A percentile compares a stretch with the other conserved stretches of the same genome.
Conservation (phyloP, 805 yeast species). For the Starmera dryadoides region DNA sequence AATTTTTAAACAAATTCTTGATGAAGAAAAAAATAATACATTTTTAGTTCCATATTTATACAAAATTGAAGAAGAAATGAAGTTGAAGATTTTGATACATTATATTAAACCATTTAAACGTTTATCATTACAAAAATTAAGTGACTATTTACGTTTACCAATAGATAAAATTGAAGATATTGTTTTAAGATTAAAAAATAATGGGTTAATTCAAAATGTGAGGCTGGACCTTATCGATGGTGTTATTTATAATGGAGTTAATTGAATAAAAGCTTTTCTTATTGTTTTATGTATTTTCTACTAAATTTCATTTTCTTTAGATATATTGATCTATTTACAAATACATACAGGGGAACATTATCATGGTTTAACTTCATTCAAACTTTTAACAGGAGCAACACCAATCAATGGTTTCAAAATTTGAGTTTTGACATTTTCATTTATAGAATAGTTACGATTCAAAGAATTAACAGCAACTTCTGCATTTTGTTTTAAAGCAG, state of each 20-base stretch:
- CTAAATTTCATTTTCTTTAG: background rate
- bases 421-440: conserved; percentile 15
- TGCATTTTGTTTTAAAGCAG: conserved; percentile 16
- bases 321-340: background rate
- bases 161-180: conserved; percentile 17
- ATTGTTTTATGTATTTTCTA: background rate
- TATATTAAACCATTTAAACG: conserved; percentile 22
- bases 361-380: conserved; percentile 1
- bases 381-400: conserved; percentile 17
- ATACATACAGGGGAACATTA: no score
- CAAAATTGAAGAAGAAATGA: conserved; percentile 14
- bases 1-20: conserved; percentile 4
- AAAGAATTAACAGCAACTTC: conserved; percentile 17
- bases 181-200: conserved; percentile 13
- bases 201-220: conserved; percentile 14
- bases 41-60: conserved; percentile 12
- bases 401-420: conserved; percentile 22
- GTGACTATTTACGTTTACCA: conserved; percentile 11
- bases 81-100: conserved; percentile 16
- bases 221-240: conserved; percentile 19
- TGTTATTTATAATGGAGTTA: conserved; percentile 12
- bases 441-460: conserved; percentile 17
- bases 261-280: background rate
- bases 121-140: conserved; percentile 12
- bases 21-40: conserved; percentile 8